Evolutionary conservation across 371 early-diverging fungal species (phyloP), one percentile per base, ranked within the genome.

Genomic region (Amoeboaphelidium protococcarum): DNA sequence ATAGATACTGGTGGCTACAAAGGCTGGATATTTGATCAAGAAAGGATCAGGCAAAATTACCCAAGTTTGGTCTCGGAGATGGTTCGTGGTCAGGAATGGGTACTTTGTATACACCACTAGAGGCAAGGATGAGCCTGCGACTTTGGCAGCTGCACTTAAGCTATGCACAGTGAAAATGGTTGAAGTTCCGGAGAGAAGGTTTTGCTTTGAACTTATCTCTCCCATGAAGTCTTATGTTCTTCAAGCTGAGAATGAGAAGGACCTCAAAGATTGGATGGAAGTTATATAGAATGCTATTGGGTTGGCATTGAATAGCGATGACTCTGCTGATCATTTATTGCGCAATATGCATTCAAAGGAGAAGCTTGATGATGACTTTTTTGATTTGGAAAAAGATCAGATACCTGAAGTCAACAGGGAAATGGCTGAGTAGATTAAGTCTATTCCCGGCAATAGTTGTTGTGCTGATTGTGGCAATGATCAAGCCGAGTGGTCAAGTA

Each of bases 401-500:
- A n/a, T n/a, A n/a, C n/a, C n/a, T n/a, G n/a, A n/a, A n/a, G n/a
- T n/a, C n/a, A n/a, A n/a, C n/a, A n/a, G n/a, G n/a, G n/a, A n/a
- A n/a, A n/a, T n/a, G n/a, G n/a, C n/a, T n/a, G n/a, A n/a, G n/a
- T n/a, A n/a, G n/a, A n/a, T n/a, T n/a, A n/a, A n/a, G n/a, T n/a
- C n/a, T n/a, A n/a, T 64, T 22, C 60, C 59, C n/a, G 78, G 81
- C 19, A 86, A 89, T 60, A 52, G 55, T 12, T 46, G 49, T 27
- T 90, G 91, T 55, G 87, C 82, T 3, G 91, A 91, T 56, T 91
- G 91, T 59, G 77, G 74, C 24, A 61, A 66, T 22, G 50, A 51
- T 19, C 74, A 67, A 37, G 82, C 88, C 4, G 78, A 80, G 52
- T 98, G 98, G 98, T 82, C 86, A 6, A 75, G 81, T 54, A 73